A percentile compares a stretch with the other conserved stretches of the same genome.
These are phyloP conservation scores for Zygoascus sp. DNA, from an alignment of 1,139 yeast genomes.

Conservation along the genomic window DNA sequence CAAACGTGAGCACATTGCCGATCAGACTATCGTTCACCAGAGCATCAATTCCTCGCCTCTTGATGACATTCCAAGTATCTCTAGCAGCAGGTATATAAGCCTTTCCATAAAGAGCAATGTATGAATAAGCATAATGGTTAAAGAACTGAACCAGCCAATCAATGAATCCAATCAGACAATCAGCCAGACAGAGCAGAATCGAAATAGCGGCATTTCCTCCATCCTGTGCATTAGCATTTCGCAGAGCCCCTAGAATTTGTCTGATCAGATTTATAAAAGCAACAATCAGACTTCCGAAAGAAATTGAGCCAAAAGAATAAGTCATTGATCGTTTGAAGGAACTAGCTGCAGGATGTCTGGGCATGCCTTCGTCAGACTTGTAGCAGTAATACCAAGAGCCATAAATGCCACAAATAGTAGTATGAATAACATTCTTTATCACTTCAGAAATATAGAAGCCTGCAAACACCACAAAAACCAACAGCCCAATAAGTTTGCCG, in stretches of 20 bases:
- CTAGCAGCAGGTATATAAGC: constrained; percentile 69
- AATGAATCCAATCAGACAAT: constrained; percentile 57
- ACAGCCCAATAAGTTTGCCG: constrained; percentile 59
- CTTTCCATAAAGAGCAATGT: constrained; percentile 82
- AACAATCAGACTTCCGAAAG: constrained; percentile 82
- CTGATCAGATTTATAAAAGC: constrained; percentile 65
- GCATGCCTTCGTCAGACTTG: constrained; percentile 74
- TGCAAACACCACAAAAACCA: constrained; percentile 71
- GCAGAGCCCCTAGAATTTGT: constrained; percentile 47
- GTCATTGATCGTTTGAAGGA: constrained; percentile 81
- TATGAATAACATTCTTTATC: constrained; percentile 76
- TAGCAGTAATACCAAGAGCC: constrained; percentile 90
- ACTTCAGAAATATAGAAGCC: constrained; percentile 86
- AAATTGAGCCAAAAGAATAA: constrained; percentile 83
- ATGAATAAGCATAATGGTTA: constrained; percentile 87
- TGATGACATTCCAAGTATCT: constrained; percentile 75
- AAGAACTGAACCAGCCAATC: constrained; percentile 83
- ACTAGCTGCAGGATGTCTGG: constrained; percentile 74
- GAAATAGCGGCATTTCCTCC: constrained; percentile 55
- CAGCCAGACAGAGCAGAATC: constrained; percentile 49
- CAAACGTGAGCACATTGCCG: constrained; percentile 69
- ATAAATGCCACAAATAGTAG: constrained; percentile 76
- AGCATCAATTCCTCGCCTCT: constrained; percentile 81
- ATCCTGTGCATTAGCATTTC: constrained; percentile 35
- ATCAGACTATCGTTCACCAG: constrained; percentile 80